Base-by-base conservation (phyloP, 768 basidiomycete species). In the Termitomyces sp. region DNA sequence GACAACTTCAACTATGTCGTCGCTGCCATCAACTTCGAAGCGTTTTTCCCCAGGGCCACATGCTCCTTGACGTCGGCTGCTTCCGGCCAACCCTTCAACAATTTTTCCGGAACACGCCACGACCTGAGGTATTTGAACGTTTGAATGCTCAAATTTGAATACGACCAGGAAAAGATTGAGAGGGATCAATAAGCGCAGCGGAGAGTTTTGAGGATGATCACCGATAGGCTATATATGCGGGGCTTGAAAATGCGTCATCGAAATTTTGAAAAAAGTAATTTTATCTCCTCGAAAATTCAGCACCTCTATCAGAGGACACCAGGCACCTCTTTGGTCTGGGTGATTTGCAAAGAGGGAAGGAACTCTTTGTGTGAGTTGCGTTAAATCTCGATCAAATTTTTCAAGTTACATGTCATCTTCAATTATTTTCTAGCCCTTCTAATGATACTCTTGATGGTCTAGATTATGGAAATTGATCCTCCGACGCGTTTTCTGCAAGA, bases 381-480 rank as follows among this genome's bases (percentile, higher is more conserved):
- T 32, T 30, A 54, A n/a, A n/a, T n/a, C n/a, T n/a, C n/a, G n/a
- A 14, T 38, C 7, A 24, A 32, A 14, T 26, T 10, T 8, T 46
- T 30, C 7, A 40, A 38, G 1, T 16, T 8, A 28, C 11, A 41
- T 33, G 33, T 3, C 30, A 14, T 18, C 5, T 53, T 53, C n/a
- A 18, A 26, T 53, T 30, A n/a, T n/a, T 22, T 30, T 51, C 22
- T 40, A 51, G 54, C 49, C 52, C 35, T 35, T 48, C 14, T n/a
- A 40, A n/a, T 28, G 43, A 40, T 26, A 45, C 35, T 43, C 48
- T 60, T 52, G 6, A 56, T 47, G 50, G 45, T 56, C 33, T 60
- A 55, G 43, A 46, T 5, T 26, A 61, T 61, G 56, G 60, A 57
- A 30, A 38, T 57, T 9, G 44, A 13, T 30, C 16, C 28, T 45